Base-by-base conservation (phyloP, 768 basidiomycete species). In the Holtermanniella nyarrowii region DNA sequence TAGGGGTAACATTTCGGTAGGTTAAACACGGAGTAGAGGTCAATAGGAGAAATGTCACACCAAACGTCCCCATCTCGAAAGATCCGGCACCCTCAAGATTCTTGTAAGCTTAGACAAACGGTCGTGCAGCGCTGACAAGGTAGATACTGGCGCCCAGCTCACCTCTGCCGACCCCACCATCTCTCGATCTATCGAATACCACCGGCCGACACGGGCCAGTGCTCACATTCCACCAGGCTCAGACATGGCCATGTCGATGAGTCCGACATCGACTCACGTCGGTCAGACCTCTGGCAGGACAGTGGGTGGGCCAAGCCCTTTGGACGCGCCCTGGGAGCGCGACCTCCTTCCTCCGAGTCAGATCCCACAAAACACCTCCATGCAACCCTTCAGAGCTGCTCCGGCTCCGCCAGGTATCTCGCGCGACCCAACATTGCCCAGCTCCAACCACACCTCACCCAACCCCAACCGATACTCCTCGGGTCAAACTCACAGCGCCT, bases 201-300 rank as follows among this genome's bases (percentile, higher is more conserved):
- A 66, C 46, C 64, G 70, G n/a, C 70, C 70, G n/a, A 61, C 70
- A 10, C 60, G 66, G 40, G 61, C 67, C 52, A 67, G 65, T 25
- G 61, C 63, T 2, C 57, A 66, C 41, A 63, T 69, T 42, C 58
- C 70, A n/a, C 58, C 65, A n/a, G 65, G 61, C 5, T 63, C 65
- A 37, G 70, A 71, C 44, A 63, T 71, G 62, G 60, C 68, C 1
- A 56, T 71, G 26, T 65, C 66, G 7, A 68, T 71, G 70, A 54
- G 57, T 16, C 50, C 63, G 20, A 49, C 46, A 48, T 31, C 48
- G 24, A 53, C 20, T 45, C 50, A 39, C 37, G 53, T 20, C n/a
- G 46, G 20, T 42, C 55, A 20, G 54, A 49, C 26, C 55, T 57
- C 54, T 49, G 24, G 56, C 23, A 44, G 50, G 14, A 37, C 44